Evolutionary conservation across 1,284 basidiomycete genomes (phyloP).

Genomic region (Cystobasidiaceae sp.): DNA sequence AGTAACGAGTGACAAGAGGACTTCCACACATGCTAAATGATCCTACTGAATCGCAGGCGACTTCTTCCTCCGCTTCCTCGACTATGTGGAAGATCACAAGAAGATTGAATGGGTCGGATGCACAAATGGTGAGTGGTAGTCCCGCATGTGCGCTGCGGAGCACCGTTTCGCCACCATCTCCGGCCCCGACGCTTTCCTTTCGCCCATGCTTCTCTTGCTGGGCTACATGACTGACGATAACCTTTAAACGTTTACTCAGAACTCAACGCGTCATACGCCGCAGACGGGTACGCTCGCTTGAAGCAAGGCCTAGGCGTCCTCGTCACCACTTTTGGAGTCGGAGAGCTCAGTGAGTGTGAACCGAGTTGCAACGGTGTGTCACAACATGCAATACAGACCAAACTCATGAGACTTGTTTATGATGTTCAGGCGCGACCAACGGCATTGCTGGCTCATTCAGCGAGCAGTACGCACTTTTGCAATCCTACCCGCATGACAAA

Average conservation of each 20-base stretch:
- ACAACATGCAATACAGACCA: neutral
- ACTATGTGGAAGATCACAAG: constrained; percentile 49
- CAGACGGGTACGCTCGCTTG: constrained; percentile 86
- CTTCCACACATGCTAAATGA: neutral
- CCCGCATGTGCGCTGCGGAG: too few relatives aligned
- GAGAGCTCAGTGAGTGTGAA: constrained; percentile 64
- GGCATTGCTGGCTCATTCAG: constrained; percentile 55
- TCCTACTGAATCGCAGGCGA: constrained; percentile 57
- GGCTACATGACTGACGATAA: too few relatives aligned
- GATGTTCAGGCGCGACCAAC: constrained; percentile 14
- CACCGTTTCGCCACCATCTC: too few relatives aligned
- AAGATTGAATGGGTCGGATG: constrained; percentile 75
- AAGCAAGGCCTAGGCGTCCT: constrained; percentile 52
- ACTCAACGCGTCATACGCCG: constrained; percentile 55
- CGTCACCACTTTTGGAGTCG: constrained; percentile 76
- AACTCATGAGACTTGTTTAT: neutral
- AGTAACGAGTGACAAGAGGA: neutral
- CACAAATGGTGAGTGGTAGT: constrained; percentile 56
- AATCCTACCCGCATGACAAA: too few relatives aligned
- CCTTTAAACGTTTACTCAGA: constrained; percentile 36
- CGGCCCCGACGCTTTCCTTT: too few relatives aligned
- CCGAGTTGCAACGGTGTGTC: neutral
- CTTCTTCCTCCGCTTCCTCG: constrained; percentile 72
- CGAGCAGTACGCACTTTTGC: too few relatives aligned
- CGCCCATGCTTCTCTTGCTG: too few relatives aligned